Evolutionary conservation across 2,329 filamentous ascomycete species (phyloP), one percentile per base, ranked within the genome.

Genomic region (Curvularia sp.): DNA sequence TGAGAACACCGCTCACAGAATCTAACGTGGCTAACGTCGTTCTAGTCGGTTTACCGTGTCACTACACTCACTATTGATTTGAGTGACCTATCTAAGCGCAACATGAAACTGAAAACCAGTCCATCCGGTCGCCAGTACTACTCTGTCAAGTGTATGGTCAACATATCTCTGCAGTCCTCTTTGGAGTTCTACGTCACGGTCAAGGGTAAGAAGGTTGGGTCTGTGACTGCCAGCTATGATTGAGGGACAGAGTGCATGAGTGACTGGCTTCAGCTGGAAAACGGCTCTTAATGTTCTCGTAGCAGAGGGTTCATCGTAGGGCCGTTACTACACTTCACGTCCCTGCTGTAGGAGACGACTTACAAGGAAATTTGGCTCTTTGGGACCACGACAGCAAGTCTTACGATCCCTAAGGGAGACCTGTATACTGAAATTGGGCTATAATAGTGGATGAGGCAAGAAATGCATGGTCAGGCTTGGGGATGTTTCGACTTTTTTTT

Each of bases 181-280:
- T n/a, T 73, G 4, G 64, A 72, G 20, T 71, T 58, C 51, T 66
- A 53, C 0, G 0, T 69, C 0, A 33, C 46, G 5, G 31, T 58
- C 33, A 58, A 55, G 6, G 51, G 51, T 6, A 20, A 35, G 13
- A 35, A 42, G 9, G 66, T 70, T 26, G 67, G 63, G 7, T 57
- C 67, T 0, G 43, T 73, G 2, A 67, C 49, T 1, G 65, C 64
- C 0, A 52, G 55, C 1, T 71, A 70, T 43, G 47, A 47, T 22
- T 47, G 28, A 31, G 28, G 0, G 1, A 31, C 28, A 9, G 9
- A 31, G 9, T 31, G 28, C 8, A 5, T 31, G 2, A 22, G 44
- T 30, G 18, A 5, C 8, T 31, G 1, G 13, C 5, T 31, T 31
- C 8, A 4, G 5, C 5, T 3, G 18, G 31, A 4, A 22, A 18